Base-by-base conservation (phyloP, 2,329 filamentous ascomycete species). In the Pseudogymnoascus sp. region DNA sequence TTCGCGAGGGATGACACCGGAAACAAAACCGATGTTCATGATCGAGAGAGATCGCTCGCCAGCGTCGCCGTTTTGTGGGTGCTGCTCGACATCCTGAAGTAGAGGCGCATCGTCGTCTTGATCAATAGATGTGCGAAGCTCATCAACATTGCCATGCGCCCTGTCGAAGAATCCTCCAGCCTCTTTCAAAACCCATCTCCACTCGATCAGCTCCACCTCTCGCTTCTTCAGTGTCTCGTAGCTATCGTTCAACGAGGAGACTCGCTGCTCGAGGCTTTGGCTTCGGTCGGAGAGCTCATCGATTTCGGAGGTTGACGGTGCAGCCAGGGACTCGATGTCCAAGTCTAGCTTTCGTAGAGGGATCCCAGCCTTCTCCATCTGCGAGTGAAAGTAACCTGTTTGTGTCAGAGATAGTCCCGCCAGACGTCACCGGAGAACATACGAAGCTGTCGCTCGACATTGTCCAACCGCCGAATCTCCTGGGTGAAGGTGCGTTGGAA, bases 1-100 rank as follows among this genome's bases (percentile, higher is more conserved):
- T 72, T 97, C 93, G 61, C 94, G 86, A 37, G 90, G 85, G 69
- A 99, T 97, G 69, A 97, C 94, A 76, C 94, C 94, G 61, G 94
- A 90, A 60, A 99, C 93, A 71, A 99, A 99, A 8, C 94, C 94
- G 73, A 99, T 99, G 77, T 97, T 97, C 90, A 97, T 96, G 65
- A 92, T 91, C 5, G 91, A 94, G 75, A 99, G 97, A 41, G 90
- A 94, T 66, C 89, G 85, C 71, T 94, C 90, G 37, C 81, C 87
- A n/a, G 79, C 78, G 59, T 78, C 76, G 63, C 82, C 81, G 62
- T 72, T 71, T 61, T 79, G 75, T 64, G 80, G 81, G 72, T 92
- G 86, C 73, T 96, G 90, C 75, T 99, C 94, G 60, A 97, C 84
- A 72, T 99, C 94, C 67, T 89, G 89, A 61, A 99, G 85, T 50